Base-by-base conservation (phyloP, 768 basidiomycete genomes). In the Lentinus tigrinus region DNA sequence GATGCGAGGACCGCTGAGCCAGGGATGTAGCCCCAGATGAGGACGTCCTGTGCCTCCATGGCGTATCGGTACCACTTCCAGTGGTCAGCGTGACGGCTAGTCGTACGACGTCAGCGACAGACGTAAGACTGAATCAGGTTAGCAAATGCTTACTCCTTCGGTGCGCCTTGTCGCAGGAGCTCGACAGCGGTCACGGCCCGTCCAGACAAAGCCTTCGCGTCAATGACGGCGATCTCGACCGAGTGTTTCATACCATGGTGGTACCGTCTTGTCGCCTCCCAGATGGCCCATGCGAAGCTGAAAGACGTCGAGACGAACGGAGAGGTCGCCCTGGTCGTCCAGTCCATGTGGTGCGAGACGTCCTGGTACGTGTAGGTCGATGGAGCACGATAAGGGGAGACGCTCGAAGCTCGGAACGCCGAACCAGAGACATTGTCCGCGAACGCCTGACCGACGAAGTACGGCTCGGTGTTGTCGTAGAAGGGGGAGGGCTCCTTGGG, bases 211-310 rank as follows among this genome's bases (percentile, higher is more conserved):
- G 83, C 80, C 47, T 73, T 74, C 3, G 87, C 83, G 74, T 91
- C 89, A 66, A 92, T 91, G 56, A 92, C 75, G 14, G 90, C 89
- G 60, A 92, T 89, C 69, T 91, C 81, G 27, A 92, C 74, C 55
- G 88, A 84, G 60, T 89, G 87, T 70, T 92, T 91, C 52, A 90
- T 73, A 38, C 84, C 85, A 37, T 78, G 73, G 63, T 85, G 83
- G 66, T 88, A 89, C n/a, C 90, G 83, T 56, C 87, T 77, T 21
- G 87, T 78, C 4, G 89, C 90, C 68, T 92, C 90, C 88, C 88
- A 92, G 37, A 91, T 78, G 8, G 88, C 84, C 90, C 90, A 92
- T 37, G 80, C 81, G 63, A 91, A 88, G 74, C 87, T 91, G 69
- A 91, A 91, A 5, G 89, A 90, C 2, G 88, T 81, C 3, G 89